Base-by-base conservation (phyloP, 805 yeast genomes). In the Priceomyces castillae region DNA sequence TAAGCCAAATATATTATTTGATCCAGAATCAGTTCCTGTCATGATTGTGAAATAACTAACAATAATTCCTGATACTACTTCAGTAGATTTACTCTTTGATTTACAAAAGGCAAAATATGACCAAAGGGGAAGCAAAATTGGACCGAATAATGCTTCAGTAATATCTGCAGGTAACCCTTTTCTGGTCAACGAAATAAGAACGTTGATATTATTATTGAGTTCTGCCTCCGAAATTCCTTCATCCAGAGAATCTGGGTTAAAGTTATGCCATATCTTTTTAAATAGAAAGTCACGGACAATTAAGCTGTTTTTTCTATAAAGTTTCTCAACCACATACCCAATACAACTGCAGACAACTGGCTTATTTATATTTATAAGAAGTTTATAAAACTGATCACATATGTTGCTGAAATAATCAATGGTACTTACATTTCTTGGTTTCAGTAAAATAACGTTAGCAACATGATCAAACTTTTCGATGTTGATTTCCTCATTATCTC, bases 401-500 rank as follows among this genome's bases (percentile, higher is more conserved):
- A 92, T 64, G n/a, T 61, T 69, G 1, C 65, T 50, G 49, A 81
- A 82, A 58, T 88, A 92, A 0, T 58, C 70, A 0, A 57, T 60
- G 0, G 80, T 67, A 1, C 71, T 43, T 7, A 83, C 54, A 0
- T 57, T 53, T 37, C 62, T 65, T 0, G 97, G 97, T 46, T 81
- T 82, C 14, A 82, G 63, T 22, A 84, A 58, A 12, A 92, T 59
- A 2, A 88, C 72, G 34, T 74, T 76, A n/a, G 86, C 78, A 1
- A 87, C 85, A 44, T 82, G 77, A 20, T 79, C 80, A 38, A 87
- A 70, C 50, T 81, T 84, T 25, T 78, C 80, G n/a, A 81, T 62
- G 48, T 81, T 82, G 11, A 89, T 62, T 10, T 80, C 81, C 43
- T 84, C 92, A 42, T 74, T 72, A 34, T 88, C 95, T 44, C 96